phyloP scores from a whole-genome alignment of 139 green algal species.

The Trebouxia sp. region DNA sequence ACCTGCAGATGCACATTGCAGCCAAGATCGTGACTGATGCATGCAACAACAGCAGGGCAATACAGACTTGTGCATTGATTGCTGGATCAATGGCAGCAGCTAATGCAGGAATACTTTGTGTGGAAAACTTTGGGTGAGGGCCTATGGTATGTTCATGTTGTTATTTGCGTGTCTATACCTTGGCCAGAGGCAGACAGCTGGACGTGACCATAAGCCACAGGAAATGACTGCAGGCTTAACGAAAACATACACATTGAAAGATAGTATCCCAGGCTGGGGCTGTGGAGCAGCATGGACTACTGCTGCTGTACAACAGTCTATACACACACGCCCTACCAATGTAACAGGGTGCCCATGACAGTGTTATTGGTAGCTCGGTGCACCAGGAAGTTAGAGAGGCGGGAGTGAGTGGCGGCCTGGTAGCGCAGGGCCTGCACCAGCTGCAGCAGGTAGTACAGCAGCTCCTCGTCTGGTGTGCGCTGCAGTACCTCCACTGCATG shows the following conservation, averaged over 20 bases:
- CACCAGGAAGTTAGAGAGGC: conserved; percentile 79
- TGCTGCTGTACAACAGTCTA: too few species aligned
- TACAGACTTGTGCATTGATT: too few species aligned
- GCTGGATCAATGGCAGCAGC: too few species aligned
- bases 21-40: background rate
- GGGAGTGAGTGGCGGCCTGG: conserved; percentile 69
- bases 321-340: conserved; percentile 72
- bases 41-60: background rate
- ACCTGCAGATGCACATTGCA: conserved; percentile 54
- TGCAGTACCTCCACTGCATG: conserved; percentile 75
- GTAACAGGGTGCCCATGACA: conserved; percentile 78
- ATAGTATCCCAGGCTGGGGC: background rate
- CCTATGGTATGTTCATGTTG: too few species aligned
- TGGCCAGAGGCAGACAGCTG: too few species aligned
- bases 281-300: background rate
- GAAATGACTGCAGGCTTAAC: too few species aligned
- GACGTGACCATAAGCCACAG: too few species aligned
- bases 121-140: too few species aligned
- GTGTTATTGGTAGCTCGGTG: conserved; percentile 55
- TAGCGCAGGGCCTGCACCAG: conserved; percentile 94
- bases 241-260: too few species aligned
- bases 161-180: too few species aligned
- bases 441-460: conserved; percentile 92
- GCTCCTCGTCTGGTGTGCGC: conserved; percentile 82
- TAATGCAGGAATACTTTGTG: too few species aligned